phyloP scores from a whole-genome alignment of 169 alveolate genomes.

The Plasmodium knowlesi region DNA sequence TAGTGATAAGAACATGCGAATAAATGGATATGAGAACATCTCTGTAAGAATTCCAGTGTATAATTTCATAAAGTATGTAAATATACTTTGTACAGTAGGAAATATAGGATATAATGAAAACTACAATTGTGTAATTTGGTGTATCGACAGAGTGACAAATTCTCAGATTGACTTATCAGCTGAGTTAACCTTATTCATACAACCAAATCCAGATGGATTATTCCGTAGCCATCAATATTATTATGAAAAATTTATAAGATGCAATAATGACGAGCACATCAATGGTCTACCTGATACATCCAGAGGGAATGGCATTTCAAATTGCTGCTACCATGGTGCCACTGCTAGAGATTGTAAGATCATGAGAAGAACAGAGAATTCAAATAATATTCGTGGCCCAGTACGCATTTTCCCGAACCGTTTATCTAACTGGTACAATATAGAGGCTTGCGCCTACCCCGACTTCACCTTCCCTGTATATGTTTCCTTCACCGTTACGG shows the following conservation, averaged over 20 bases:
- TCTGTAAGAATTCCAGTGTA: conserved; percentile 55
- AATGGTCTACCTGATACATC: neutral
- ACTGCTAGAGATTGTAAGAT: neutral
- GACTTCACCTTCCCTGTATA: conserved; percentile 31
- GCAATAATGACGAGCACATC: neutral
- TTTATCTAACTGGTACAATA: neutral
- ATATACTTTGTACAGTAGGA: conserved; percentile 16
- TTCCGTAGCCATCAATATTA: neutral
- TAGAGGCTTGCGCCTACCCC: neutral
- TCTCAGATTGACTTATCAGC: conserved; percentile 5
- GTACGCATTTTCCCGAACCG: neutral
- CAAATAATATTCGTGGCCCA: neutral
- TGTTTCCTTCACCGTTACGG: conserved; percentile 43
- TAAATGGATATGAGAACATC: conserved; percentile 51
- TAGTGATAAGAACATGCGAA: conserved; percentile 10
- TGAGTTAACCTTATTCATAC: conserved; percentile 7
- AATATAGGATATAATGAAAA: conserved; percentile 12
- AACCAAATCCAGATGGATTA: neutral
- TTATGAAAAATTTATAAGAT: neutral
- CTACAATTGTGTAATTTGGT: conserved; percentile 16
- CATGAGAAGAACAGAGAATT: neutral
- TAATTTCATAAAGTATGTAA: conserved; percentile 36
- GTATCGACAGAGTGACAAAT: conserved; percentile 15
- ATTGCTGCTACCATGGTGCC: neutral
- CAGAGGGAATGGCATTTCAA: neutral